Evolutionary conservation across 75 land plant genomes (phyloP), one percentile per base, ranked within the genome.

Genomic region (Sequoiadendron giganteum): DNA sequence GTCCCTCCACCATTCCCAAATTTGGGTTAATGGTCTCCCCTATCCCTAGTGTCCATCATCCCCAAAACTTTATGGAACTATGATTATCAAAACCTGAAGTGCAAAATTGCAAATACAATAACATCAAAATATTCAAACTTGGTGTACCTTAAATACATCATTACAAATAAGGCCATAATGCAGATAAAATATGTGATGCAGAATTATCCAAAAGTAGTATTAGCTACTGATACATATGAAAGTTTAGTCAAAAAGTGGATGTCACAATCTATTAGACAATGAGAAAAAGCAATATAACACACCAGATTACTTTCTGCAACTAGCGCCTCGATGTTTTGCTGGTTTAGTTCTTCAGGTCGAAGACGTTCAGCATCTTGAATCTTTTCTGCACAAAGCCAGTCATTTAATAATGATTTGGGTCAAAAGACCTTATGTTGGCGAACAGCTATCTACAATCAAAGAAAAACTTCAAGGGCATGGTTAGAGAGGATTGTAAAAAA

Each of bases 271-370:
- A n/a, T 32, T 25, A n/a, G 52, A 55, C 39, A 88, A 10, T 18
- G 8, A 84, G 28, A 38, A 61, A 47, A 61, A 28, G 1, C 39
- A n/a, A 86, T 30, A 16, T 25, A 76, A n/a, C 58, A 49, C 91
- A 98, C 99, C 95, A 97, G 89, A 90, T 98, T 98, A 90, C 94
- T 98, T 91, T 98, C 99, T 87, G 99, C 99, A 89, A 98, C 99
- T 54, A 98, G 91, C 61, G 97, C 99, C 90, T 98, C 99, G 87
- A 98, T 97, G 87, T 98, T 98, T 89, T 98, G 99, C 65, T 98
- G 99, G 91, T 98, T 98, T 38, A 98, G 84, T 88, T 98, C 99
- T 88, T 98, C 99, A 82, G 99, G 99, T 19, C 96, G 96, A 52
- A 98, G 94, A 48, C 93, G 87, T 86, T 98, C 99, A 38, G 93